These are phyloP conservation scores for Omphalotus olearius DNA, from an alignment of 1,284 basidiomycete species.

Conservation along the genomic window DNA sequence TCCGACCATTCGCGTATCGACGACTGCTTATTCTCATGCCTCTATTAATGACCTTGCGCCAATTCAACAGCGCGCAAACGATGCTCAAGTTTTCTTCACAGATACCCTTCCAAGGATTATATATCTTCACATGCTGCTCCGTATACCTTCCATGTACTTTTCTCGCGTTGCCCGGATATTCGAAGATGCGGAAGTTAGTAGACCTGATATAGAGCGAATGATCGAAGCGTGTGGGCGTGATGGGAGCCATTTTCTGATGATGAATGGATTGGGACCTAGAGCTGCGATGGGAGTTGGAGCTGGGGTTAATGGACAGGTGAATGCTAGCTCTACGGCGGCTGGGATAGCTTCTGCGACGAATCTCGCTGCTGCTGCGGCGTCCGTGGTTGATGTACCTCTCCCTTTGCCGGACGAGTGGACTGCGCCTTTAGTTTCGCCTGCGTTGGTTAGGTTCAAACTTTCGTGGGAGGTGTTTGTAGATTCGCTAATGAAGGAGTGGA, in stretches of 20 bases:
- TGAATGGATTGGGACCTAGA: not conserved
- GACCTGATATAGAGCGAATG: conserved; percentile 67
- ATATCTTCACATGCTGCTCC: conserved; percentile 62
- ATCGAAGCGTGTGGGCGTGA: conserved; percentile 43
- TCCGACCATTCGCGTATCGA: not conserved
- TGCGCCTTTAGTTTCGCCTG: conserved; percentile 50
- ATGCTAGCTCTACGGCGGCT: conserved; percentile 3
- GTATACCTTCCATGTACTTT: conserved; percentile 70
- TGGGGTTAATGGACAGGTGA: not conserved
- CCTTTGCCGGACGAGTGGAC: conserved; percentile 61
- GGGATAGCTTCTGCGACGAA: conserved; percentile 2
- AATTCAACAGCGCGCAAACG: not conserved
- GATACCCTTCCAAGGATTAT: conserved; percentile 56
- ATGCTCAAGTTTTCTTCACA: conserved; percentile 29
- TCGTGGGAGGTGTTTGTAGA: conserved; percentile 74
- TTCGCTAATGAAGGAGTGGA: conserved; percentile 68
- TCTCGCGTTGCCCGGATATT: conserved; percentile 68
- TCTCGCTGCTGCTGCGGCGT: conserved; percentile 7
- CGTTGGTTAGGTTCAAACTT: conserved; percentile 59
- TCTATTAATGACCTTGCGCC: too few species aligned
- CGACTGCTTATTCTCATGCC: not conserved
- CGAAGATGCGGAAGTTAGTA: conserved; percentile 69
- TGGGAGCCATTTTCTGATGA: conserved; percentile 12
- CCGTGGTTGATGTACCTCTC: conserved; percentile 6
- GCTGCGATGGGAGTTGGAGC: not conserved